Evolutionary conservation across 108 stramenopile genomes (phyloP).

Genomic region (Pseudonitzschia multistriata): DNA sequence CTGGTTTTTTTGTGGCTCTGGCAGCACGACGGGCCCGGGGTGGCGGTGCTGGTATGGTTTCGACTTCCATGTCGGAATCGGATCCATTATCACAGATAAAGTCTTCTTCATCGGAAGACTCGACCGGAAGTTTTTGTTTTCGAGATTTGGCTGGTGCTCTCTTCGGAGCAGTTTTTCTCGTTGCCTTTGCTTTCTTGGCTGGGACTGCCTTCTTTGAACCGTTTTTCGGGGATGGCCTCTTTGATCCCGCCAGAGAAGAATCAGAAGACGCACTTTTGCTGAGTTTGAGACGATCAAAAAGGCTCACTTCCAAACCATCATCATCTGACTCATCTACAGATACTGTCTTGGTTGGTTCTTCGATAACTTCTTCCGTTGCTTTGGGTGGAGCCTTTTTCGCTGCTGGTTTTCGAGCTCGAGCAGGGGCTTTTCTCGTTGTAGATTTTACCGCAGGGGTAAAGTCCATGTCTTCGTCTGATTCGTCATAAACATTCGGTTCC

Average conservation of each 20-base stretch:
- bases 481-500: conserved; percentile 61
- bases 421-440: conserved; percentile 8
- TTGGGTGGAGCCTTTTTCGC: conserved; percentile 5
- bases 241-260: neutral
- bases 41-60: neutral
- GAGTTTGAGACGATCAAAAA: conserved; percentile 13
- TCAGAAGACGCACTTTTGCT: neutral
- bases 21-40: conserved; percentile 14
- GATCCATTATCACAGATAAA: neutral
- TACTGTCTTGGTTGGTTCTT: neutral
- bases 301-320: neutral
- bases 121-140: neutral
- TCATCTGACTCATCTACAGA: neutral
- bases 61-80: conserved; percentile 3
- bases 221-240: conserved; percentile 17
- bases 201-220: neutral
- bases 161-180: neutral
- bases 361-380: neutral
- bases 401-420: conserved; percentile 12
- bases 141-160: neutral
- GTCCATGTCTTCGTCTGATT: conserved; percentile 48
- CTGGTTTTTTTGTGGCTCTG: neutral
- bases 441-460: conserved; percentile 17
- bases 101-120: conserved; percentile 5
- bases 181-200: neutral